A percentile compares a stretch with the other conserved stretches of the same genome.
phyloP scores from a whole-genome alignment of 805 yeast genomes.

The Candida sanyiensis region DNA sequence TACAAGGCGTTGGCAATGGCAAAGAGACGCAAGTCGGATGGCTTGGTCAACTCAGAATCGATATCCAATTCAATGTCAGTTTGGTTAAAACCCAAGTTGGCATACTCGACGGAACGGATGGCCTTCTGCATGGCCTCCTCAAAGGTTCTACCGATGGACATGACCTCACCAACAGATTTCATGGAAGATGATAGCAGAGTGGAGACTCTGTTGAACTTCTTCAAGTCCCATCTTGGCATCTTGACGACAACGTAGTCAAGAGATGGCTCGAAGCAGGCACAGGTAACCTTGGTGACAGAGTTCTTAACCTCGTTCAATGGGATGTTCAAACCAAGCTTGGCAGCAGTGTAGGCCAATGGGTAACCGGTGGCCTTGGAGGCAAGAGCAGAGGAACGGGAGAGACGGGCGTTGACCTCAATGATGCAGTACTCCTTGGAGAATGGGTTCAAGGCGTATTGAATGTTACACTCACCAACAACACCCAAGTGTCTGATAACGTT shows the following conservation, averaged over 20 bases:
- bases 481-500: conserved; percentile 96
- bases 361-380: conserved; percentile 99
- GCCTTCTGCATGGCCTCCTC: conserved; percentile 99
- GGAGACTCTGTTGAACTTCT: conserved; percentile 90
- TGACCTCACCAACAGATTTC: conserved; percentile 99
- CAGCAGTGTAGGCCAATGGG: conserved; percentile 97
- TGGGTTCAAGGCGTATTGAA: conserved; percentile 94
- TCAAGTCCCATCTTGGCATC: conserved; percentile 98
- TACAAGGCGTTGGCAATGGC: conserved; percentile 94
- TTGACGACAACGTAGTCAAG: conserved; percentile 94
- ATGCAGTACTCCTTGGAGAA: conserved; percentile 91
- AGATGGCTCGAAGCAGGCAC: conserved; percentile 96
- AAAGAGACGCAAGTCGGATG: conserved; percentile 94
- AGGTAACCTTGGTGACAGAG: conserved; percentile 89
- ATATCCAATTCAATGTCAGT: conserved; percentile 82
- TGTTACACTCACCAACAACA: conserved; percentile 98
- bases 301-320: conserved; percentile 88
- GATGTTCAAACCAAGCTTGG: conserved; percentile 88
- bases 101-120: conserved; percentile 92
- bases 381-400: conserved; percentile 96
- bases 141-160: conserved; percentile 95
- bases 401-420: conserved; percentile 96
- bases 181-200: conserved; percentile 83
- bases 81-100: conserved; percentile 82
- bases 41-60: conserved; percentile 89